These are phyloP conservation scores for Aspergillus fischeri DNA, from an alignment of 2,329 filamentous ascomycete genomes.

Conservation along the genomic window DNA sequence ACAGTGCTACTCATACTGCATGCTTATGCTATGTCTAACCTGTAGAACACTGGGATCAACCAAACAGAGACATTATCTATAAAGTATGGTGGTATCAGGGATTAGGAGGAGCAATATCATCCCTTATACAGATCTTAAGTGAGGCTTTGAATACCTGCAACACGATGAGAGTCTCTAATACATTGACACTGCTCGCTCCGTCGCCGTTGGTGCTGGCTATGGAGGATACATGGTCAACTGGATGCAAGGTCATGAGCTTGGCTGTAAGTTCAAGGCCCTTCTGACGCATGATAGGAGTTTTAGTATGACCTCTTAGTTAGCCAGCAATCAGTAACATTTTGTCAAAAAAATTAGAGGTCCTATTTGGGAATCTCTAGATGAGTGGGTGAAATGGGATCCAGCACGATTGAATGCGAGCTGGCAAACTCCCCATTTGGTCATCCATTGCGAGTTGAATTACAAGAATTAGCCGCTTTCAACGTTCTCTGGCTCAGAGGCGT, in stretches of 20 bases:
- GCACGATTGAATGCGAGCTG: background rate
- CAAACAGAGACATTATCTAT: background rate
- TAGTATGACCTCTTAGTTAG: background rate
- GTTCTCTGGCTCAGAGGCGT: background rate
- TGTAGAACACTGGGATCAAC: background rate
- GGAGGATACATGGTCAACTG: constrained; percentile 2
- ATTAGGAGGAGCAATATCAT: background rate
- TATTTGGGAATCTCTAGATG: background rate
- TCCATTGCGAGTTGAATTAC: background rate
- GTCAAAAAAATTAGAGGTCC: too few species aligned
- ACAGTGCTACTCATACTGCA: background rate
- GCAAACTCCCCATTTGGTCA: background rate
- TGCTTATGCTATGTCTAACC: constrained; percentile 1
- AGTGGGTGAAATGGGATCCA: constrained; percentile 1
- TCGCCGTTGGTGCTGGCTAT: background rate
- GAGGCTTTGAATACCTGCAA: too few species aligned
- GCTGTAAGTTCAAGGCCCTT: background rate
- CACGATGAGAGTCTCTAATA: too few species aligned
- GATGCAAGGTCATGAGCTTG: background rate
- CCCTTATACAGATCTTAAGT: too few species aligned
- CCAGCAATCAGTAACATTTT: background rate
- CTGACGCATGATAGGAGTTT: background rate
- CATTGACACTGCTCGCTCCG: background rate
- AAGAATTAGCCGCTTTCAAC: background rate
- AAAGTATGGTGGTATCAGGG: background rate